These are phyloP conservation scores for Cytospora leucostoma DNA, from an alignment of 2,329 filamentous ascomycete genomes.

Conservation along the genomic window DNA sequence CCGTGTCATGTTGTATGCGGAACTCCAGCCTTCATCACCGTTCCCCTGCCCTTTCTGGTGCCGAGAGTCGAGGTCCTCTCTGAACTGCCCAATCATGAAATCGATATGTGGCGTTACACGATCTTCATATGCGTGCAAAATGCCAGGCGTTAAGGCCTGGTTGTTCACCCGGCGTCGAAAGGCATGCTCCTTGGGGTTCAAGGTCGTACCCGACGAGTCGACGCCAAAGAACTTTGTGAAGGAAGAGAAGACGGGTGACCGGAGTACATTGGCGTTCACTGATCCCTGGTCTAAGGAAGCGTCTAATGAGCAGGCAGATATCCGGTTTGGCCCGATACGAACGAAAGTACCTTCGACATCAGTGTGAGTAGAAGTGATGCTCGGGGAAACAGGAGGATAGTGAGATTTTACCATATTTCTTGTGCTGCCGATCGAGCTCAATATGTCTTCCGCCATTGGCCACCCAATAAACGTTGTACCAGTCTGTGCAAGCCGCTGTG, in stretches of 20 bases:
- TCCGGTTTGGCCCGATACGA: neutral
- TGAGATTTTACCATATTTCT: neutral
- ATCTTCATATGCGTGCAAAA: neutral
- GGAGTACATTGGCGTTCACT: neutral
- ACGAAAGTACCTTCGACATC: neutral
- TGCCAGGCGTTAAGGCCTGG: neutral
- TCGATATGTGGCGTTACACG: neutral
- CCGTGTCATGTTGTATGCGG: neutral
- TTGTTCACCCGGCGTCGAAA: constrained; percentile 7
- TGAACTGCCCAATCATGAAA: neutral
- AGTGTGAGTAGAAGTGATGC: neutral
- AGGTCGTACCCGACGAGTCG: neutral
- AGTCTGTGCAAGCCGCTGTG: neutral
- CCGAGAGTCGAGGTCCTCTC: neutral
- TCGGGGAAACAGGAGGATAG: neutral
- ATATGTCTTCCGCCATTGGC: neutral
- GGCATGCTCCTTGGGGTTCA: neutral
- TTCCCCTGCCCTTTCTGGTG: neutral
- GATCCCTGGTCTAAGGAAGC: neutral
- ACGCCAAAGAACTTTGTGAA: constrained; percentile 2
- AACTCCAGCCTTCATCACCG: neutral
- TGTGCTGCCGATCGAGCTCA: neutral
- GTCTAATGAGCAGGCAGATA: neutral
- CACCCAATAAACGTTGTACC: neutral
- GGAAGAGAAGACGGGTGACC: neutral